These are phyloP conservation scores for Lactifluus volemus DNA, from an alignment of 768 basidiomycete genomes.

Conservation along the genomic window DNA sequence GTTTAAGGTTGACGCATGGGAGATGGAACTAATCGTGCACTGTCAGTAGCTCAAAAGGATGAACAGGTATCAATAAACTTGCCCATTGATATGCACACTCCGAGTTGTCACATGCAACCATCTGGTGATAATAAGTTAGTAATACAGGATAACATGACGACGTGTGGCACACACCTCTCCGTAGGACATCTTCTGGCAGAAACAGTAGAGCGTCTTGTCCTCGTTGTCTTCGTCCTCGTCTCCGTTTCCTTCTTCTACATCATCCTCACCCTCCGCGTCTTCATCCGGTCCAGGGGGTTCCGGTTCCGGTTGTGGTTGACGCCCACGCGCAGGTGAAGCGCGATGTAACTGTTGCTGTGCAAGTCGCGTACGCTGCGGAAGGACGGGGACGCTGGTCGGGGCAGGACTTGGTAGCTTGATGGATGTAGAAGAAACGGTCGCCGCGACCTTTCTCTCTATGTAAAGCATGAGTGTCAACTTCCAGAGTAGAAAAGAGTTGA, in stretches of 20 bases:
- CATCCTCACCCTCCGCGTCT: conserved; percentile 31
- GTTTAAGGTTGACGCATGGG: conserved; percentile 48
- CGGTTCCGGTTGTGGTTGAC: conserved; percentile 5
- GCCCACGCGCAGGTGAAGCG: conserved; percentile 14
- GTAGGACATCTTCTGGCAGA: conserved; percentile 53
- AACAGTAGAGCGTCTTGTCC: conserved; percentile 53
- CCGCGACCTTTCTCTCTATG: conserved; percentile 20
- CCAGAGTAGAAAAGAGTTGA: neutral
- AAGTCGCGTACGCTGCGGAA: conserved; percentile 24
- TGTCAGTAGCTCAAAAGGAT: neutral
- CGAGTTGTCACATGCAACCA: conserved; percentile 20
- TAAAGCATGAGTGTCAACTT: neutral
- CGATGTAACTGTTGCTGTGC: conserved; percentile 24
- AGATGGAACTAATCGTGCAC: conserved; percentile 46
- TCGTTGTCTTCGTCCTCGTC: conserved; percentile 44
- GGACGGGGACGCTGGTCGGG: conserved; percentile 20
- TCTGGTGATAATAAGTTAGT: conserved; percentile 1
- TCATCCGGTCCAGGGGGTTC: conserved; percentile 23
- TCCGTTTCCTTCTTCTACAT: conserved; percentile 30
- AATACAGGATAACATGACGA: neutral
- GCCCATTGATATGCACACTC: conserved; percentile 20
- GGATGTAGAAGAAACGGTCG: conserved; percentile 21
- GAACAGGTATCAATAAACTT: neutral
- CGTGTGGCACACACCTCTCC: conserved; percentile 37
- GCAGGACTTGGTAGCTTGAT: conserved; percentile 31